Evolutionary conservation across 306 rosid genomes (phyloP).

Genomic region (Begonia loranthoides): DNA sequence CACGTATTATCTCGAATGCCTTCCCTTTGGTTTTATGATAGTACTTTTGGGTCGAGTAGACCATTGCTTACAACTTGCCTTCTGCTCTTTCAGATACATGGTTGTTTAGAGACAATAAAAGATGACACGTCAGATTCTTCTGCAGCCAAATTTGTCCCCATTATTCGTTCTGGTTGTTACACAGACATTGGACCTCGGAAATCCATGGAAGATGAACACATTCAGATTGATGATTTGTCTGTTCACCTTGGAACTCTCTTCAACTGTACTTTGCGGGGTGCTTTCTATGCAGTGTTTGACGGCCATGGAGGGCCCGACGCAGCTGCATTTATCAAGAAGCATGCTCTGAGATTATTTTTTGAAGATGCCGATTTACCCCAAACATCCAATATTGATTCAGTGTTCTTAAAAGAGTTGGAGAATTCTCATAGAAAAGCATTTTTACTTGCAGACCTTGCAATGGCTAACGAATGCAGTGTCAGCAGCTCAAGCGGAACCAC

Average conservation of each 20-base stretch:
- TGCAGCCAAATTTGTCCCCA: constrained; percentile 37
- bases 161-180: constrained; percentile 63
- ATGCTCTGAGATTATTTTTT: constrained; percentile 67
- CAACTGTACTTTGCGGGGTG: constrained; percentile 36
- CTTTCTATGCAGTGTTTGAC: constrained; percentile 86
- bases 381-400: constrained; percentile 30
- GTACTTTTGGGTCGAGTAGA: not conserved
- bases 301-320: constrained; percentile 96
- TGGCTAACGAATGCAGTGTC: constrained; percentile 52
- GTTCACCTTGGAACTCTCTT: constrained; percentile 41
- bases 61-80: not conserved
- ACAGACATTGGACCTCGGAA: constrained; percentile 54
- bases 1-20: not conserved
- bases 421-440: constrained; percentile 65
- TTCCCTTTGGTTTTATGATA: not conserved
- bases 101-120: constrained; percentile 34
- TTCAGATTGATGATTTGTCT: constrained; percentile 67
- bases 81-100: constrained; percentile 30
- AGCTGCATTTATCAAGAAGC: constrained; percentile 62
- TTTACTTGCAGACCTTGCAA: constrained; percentile 61
- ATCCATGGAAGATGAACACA: constrained; percentile 90
- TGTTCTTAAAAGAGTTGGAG: constrained; percentile 48
- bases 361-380: constrained; percentile 55
- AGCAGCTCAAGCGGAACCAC: constrained; percentile 75
- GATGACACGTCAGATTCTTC: constrained; percentile 33